Evolutionary conservation across 1,284 basidiomycete genomes (phyloP).

Genomic region (Blastosporella zonata): DNA sequence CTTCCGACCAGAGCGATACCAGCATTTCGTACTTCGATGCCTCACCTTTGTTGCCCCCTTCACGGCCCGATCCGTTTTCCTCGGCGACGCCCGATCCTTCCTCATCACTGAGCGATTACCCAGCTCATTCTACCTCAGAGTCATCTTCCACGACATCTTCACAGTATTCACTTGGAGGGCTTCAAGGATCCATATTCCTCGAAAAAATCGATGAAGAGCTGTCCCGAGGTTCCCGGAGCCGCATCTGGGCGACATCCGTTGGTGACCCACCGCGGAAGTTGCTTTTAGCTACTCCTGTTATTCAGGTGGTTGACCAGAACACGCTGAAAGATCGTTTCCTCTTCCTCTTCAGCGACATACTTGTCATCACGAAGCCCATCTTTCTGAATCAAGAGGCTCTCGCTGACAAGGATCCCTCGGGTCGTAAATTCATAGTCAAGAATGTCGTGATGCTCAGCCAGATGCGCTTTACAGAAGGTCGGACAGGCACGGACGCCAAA

Average conservation of each 20-base stretch:
- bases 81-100: slow-evolving; percentile 72
- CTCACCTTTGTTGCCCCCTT: slow-evolving; percentile 36
- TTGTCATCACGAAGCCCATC: slow-evolving; percentile 82
- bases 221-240: slow-evolving; percentile 57
- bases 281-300: slow-evolving; percentile 79
- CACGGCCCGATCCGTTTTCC: slow-evolving; percentile 55
- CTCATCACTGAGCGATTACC: slow-evolving; percentile 62
- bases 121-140: slow-evolving; percentile 46
- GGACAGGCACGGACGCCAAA: slow-evolving; percentile 53
- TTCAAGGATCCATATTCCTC: slow-evolving; percentile 45
- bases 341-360: slow-evolving; percentile 92
- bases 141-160: slow-evolving; percentile 51
- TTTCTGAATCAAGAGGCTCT: slow-evolving; percentile 59
- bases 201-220: slow-evolving; percentile 69
- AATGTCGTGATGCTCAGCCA: slow-evolving; percentile 79
- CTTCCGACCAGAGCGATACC: slow-evolving; percentile 17
- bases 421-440: slow-evolving; percentile 85
- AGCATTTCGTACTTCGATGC: slow-evolving; percentile 24
- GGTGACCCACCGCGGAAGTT: slow-evolving; percentile 87
- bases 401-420: slow-evolving; percentile 65
- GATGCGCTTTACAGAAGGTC: slow-evolving; percentile 64
- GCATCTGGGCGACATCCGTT: slow-evolving; percentile 61
- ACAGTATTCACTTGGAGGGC: slow-evolving; percentile 36
- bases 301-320: slow-evolving; percentile 92
- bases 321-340: slow-evolving; percentile 96